Percentiles rank a stretch among this genome's conserved stretches.
These are phyloP conservation scores for Microcyclospora tardicrescens DNA, from an alignment of 2,329 filamentous ascomycete species.

Conservation along the genomic window DNA sequence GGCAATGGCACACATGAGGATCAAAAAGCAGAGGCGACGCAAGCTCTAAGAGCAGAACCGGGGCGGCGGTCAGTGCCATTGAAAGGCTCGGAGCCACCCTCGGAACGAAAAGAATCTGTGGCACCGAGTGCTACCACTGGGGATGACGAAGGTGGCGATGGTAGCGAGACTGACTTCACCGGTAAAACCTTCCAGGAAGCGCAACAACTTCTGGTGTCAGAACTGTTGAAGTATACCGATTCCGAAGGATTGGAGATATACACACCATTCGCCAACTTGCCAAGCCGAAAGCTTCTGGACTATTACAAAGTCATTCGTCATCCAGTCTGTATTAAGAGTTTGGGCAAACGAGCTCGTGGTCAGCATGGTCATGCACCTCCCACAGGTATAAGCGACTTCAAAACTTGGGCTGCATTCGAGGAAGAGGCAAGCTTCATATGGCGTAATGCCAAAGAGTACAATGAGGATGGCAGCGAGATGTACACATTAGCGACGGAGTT, in stretches of 20 bases:
- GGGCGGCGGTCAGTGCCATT: constrained; percentile 2
- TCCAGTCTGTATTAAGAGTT: constrained; percentile 62
- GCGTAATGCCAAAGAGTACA: constrained; percentile 79
- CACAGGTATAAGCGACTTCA: constrained; percentile 53
- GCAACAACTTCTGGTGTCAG: constrained; percentile 71
- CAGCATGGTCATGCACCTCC: constrained; percentile 54
- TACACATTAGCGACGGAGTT: constrained; percentile 64
- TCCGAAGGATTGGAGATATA: constrained; percentile 52
- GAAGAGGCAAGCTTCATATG: constrained; percentile 70
- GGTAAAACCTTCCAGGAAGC: constrained; percentile 70
- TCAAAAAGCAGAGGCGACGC: constrained; percentile 11
- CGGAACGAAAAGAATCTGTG: constrained; percentile 18
- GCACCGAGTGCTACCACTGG: constrained; percentile 15
- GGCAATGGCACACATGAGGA: constrained; percentile 8
- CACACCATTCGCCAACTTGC: constrained; percentile 65
- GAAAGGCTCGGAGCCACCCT: constrained; percentile 15
- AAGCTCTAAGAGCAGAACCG: constrained; percentile 7
- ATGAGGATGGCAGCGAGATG: constrained; percentile 82
- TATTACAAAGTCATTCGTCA: constrained; percentile 78
- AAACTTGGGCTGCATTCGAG: constrained; percentile 70
- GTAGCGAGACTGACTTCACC: constrained; percentile 41
- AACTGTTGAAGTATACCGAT: constrained; percentile 55
- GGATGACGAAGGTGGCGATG: constrained; percentile 5
- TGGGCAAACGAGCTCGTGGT: constrained; percentile 66
- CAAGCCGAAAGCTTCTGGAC: constrained; percentile 61